Percentiles rank a stretch among this genome's conserved stretches.
phyloP scores from a whole-genome alignment of 2,329 filamentous ascomycete species.

The Tolypocladium guangdongense region DNA sequence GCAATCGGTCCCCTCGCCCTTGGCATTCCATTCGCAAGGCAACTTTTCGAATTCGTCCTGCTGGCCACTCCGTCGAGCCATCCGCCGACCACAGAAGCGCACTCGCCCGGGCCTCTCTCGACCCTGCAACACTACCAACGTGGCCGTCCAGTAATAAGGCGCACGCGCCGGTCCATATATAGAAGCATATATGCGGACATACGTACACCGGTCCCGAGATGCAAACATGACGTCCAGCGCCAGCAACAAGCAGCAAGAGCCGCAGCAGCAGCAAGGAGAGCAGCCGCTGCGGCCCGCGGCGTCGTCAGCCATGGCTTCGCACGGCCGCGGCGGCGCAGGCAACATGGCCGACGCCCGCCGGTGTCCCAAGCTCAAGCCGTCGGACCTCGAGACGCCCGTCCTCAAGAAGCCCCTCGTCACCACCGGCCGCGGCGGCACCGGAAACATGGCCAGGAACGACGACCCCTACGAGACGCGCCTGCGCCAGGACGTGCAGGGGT shows the following conservation, averaged over 20 bases:
- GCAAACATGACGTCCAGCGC: background rate
- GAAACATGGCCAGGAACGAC: conserved; percentile 72
- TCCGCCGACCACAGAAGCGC: background rate
- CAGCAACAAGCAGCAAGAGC: background rate
- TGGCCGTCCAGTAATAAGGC: background rate
- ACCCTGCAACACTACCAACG: background rate
- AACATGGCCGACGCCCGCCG: conserved; percentile 52
- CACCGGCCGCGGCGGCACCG: conserved; percentile 77
- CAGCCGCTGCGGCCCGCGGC: conserved; percentile 13
- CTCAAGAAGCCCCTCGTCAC: conserved; percentile 79
- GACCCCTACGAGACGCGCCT: conserved; percentile 64
- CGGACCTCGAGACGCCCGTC: conserved; percentile 69
- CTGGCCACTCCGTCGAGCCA: background rate
- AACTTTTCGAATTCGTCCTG: background rate
- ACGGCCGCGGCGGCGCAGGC: conserved; percentile 70
- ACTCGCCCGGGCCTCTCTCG: background rate
- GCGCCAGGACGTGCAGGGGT: conserved; percentile 74
- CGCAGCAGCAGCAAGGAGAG: background rate
- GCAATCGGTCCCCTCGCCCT: background rate
- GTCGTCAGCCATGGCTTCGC: conserved; percentile 33
- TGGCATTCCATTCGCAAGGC: background rate
- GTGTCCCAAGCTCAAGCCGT: conserved; percentile 39
- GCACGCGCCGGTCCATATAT: background rate
- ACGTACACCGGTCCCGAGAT: background rate
- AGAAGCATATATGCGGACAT: too few relatives aligned